These are phyloP conservation scores for Xenosphaeropsis pyriputrescens DNA, from an alignment of 2,329 filamentous ascomycete genomes.

Conservation along the genomic window DNA sequence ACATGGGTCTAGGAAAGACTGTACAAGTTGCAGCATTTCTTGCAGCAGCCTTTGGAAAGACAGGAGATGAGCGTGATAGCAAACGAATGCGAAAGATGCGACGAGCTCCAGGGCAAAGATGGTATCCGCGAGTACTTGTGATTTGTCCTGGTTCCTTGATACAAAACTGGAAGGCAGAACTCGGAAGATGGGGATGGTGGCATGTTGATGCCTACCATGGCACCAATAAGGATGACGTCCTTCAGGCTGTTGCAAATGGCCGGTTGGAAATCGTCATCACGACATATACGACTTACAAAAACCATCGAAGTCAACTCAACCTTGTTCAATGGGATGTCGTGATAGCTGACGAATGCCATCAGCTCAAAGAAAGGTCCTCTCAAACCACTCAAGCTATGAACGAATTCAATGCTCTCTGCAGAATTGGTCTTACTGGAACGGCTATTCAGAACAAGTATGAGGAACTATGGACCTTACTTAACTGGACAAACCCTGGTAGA, in stretches of 20 bases:
- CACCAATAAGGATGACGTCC: constrained; percentile 46
- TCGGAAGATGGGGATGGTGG: constrained; percentile 94
- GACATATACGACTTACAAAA: constrained; percentile 83
- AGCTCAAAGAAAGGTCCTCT: constrained; percentile 65
- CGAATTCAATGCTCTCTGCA: constrained; percentile 77
- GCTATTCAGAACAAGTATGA: constrained; percentile 98
- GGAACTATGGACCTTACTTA: constrained; percentile 88
- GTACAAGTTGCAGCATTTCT: constrained; percentile 92
- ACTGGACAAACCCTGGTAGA: constrained; percentile 85
- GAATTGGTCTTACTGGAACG: constrained; percentile 87
- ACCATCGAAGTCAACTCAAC: constrained; percentile 61
- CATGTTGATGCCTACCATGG: constrained; percentile 74
- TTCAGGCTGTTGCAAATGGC: constrained; percentile 60
- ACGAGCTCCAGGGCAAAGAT: constrained; percentile 37
- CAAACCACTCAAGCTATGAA: constrained; percentile 79
- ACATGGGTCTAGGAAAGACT: constrained; percentile 96
- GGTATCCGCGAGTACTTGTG: constrained; percentile 77
- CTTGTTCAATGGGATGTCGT: constrained; percentile 85
- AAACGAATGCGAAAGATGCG: constrained; percentile 84
- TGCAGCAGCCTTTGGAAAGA: constrained; percentile 86
- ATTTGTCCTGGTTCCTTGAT: constrained; percentile 83
- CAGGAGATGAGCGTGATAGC: constrained; percentile 68
- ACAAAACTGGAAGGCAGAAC: constrained; percentile 79
- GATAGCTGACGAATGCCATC: constrained; percentile 87
- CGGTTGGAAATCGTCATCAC: constrained; percentile 84